These are phyloP conservation scores for Tremellales sp. DNA, from an alignment of 1,284 basidiomycete species.

Conservation along the genomic window DNA sequence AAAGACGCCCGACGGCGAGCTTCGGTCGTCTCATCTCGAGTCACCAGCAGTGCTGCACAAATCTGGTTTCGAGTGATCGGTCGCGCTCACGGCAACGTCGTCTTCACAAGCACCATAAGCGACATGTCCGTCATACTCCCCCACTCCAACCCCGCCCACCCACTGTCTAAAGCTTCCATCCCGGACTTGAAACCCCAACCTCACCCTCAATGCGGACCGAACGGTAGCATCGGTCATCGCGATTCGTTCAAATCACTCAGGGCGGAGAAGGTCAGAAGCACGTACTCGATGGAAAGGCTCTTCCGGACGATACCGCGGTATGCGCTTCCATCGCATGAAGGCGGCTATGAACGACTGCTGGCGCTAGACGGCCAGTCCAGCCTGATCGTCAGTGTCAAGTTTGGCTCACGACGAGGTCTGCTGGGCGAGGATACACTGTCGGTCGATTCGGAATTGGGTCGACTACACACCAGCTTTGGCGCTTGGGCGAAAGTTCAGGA, in stretches of 20 bases:
- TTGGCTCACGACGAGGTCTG: slow-evolving; percentile 35
- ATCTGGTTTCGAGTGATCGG: slow-evolving; percentile 37
- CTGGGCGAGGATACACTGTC: slow-evolving; percentile 37
- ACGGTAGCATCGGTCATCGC: neutral
- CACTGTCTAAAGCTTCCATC: slow-evolving; percentile 11
- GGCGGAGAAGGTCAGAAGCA: neutral
- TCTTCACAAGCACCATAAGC: slow-evolving; percentile 18
- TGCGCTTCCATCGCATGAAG: slow-evolving; percentile 3
- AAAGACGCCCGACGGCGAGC: slow-evolving; percentile 17
- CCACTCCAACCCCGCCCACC: slow-evolving; percentile 2
- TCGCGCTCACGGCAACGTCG: slow-evolving; percentile 31
- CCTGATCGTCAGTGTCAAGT: slow-evolving; percentile 22
- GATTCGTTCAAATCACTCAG: slow-evolving; percentile 4
- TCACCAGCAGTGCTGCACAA: slow-evolving; percentile 24
- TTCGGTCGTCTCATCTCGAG: slow-evolving; percentile 19
- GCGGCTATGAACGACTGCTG: slow-evolving; percentile 20
- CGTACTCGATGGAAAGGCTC: neutral
- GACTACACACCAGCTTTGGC: slow-evolving; percentile 20
- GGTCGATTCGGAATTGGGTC: slow-evolving; percentile 19
- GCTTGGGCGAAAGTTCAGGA: slow-evolving; percentile 23
- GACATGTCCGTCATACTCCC: slow-evolving; percentile 30
- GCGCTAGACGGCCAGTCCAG: slow-evolving; percentile 20
- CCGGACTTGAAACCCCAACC: neutral
- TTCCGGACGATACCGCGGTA: neutral
- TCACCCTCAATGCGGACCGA: neutral